Conservation (phyloP, 2,329 filamentous ascomycete species). For the Conoideocrella luteorostrata region DNA sequence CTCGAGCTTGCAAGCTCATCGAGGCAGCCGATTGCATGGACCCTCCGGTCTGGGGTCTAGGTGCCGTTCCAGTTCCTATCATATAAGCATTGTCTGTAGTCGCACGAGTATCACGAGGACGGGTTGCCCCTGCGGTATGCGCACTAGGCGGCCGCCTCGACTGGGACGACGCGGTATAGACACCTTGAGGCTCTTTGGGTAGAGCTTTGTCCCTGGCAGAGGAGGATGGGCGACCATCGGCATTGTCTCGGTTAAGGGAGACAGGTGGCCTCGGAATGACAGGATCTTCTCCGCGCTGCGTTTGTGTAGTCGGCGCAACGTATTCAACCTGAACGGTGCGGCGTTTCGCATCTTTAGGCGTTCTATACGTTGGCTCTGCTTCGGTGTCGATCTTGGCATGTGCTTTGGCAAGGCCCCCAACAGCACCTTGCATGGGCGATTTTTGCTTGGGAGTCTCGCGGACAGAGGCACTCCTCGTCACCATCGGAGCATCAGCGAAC, state of each 20-base stretch:
- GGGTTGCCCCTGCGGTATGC: slow-evolving; percentile 28
- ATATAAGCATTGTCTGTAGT: slow-evolving; percentile 34
- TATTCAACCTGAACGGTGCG: slow-evolving; percentile 97
- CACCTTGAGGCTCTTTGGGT: slow-evolving; percentile 50
- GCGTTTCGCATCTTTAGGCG: slow-evolving; percentile 81
- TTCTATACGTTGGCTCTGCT: slow-evolving; percentile 48
- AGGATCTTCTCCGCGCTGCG: slow-evolving; percentile 55
- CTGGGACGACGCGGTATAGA: slow-evolving; percentile 29
- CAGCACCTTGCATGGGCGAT: slow-evolving; percentile 36
- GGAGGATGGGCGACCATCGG: slow-evolving; percentile 20
- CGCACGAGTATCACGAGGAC: slow-evolving; percentile 30
- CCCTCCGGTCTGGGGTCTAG: slow-evolving; percentile 73
- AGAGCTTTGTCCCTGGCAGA: slow-evolving; percentile 50
- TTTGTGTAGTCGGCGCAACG: slow-evolving; percentile 83
- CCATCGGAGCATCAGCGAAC: slow-evolving; percentile 48
- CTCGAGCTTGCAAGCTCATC: slow-evolving; percentile 60
- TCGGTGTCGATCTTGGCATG: slow-evolving; percentile 68
- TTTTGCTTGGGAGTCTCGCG: slow-evolving; percentile 75
- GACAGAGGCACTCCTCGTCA: slow-evolving; percentile 87
- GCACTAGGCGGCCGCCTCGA: slow-evolving; percentile 41
- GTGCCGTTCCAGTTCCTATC: slow-evolving; percentile 34
- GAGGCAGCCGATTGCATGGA: slow-evolving; percentile 66
- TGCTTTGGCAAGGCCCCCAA: slow-evolving; percentile 64
- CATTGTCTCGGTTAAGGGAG: slow-evolving; percentile 37
- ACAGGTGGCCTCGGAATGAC: slow-evolving; percentile 20